Base-by-base conservation (phyloP, 805 yeast genomes). In the Blastobotrys americana region DNA sequence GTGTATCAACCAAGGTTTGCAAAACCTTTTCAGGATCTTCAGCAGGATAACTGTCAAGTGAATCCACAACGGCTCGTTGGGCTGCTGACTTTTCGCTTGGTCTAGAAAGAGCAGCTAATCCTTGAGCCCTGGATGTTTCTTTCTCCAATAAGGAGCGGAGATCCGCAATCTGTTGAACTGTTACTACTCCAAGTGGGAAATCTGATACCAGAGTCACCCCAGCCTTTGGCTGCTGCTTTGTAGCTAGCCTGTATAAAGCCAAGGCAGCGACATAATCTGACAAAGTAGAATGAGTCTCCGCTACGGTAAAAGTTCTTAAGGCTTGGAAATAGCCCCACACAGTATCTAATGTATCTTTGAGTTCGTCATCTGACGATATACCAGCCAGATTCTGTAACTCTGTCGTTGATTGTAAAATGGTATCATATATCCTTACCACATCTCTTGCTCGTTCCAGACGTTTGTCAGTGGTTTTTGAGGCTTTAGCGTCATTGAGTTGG, bases 321-420 rank as follows among this genome's bases (percentile, higher is more conserved):
- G 73, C 64, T n/a, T 57, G 54, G 60, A 73, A 84, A 49, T 68
- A 77, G 5, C 59, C 56, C 23, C 67, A 65, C 54, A 86, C 64
- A 13, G 71, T 53, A 9, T 68, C 71, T 37, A 93, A 67, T 5
- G 82, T 75, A 4, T 66, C 64, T 49, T 68, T 60, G 44, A 90
- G 70, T 18, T 73, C 80, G 43, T 84, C 93, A 59, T 87, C 95
- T 43, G 85, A 84, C 57, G 83, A 79, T 16, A 90, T 95, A 70
- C 97, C 97, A 0, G 97, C 96, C 42, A 93, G 71, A 48, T 87
- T 95, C 56, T 74, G 70, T 38, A 87, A 64, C 52, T 81, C 82
- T 2, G 64, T 64, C 28, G 82, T 59, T 15, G 83, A 78, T 39
- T 70, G 66, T 9, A 72, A 60, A 33, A 85, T 70, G 5, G 72